Evolutionary conservation across 1,284 basidiomycete species (phyloP), one percentile per base, ranked within the genome.

Genomic region (Heliocybe sulcata): DNA sequence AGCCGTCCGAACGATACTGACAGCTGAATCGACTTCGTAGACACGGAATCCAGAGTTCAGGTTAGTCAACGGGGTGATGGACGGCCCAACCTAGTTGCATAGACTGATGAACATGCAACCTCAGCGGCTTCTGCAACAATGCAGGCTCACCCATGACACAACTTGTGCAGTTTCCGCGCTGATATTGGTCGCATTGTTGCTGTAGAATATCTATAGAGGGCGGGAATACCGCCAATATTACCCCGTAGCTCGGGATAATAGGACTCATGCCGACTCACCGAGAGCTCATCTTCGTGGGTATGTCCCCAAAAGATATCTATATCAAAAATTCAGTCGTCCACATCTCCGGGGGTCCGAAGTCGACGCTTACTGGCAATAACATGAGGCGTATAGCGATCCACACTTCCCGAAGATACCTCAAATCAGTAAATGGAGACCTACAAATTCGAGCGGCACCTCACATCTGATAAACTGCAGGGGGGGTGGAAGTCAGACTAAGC

Each of bases 1-100:
- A 29, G 48, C 27, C 25, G 25, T 23, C 16, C 23, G 20, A 10
- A 42, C 52, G 19, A 42, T 19, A 68, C 81, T 52, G 64, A 87
- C 86, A 56, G 71, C 74, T 10, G 87, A 85, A 64, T 91, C 88
- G 8, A 92, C 78, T 64, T 90, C 87, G 65, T 91, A 92, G 51
- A 92, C 76, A 27, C 90, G 77, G 72, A 92, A 88, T 9, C 88
- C 87, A 14, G 85, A 83, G 67, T 92, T 92, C 51, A 92, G 68
- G 63, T 90, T 87, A 35, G 77, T 88, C 22, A 83, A 68, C 2
- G 90, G 87, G 0, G 87, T 90, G 31, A 92, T 68, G 0, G 85
- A 86, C 20, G 90, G 90, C 0, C 75, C 85, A 42, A 85, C 83
- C 74, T 77, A 52, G 12, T 6, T 31, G 12, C 4, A 12, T 31